These are phyloP conservation scores for Hypocrella siamensis DNA, from an alignment of 2,329 filamentous ascomycete genomes.

Conservation along the genomic window DNA sequence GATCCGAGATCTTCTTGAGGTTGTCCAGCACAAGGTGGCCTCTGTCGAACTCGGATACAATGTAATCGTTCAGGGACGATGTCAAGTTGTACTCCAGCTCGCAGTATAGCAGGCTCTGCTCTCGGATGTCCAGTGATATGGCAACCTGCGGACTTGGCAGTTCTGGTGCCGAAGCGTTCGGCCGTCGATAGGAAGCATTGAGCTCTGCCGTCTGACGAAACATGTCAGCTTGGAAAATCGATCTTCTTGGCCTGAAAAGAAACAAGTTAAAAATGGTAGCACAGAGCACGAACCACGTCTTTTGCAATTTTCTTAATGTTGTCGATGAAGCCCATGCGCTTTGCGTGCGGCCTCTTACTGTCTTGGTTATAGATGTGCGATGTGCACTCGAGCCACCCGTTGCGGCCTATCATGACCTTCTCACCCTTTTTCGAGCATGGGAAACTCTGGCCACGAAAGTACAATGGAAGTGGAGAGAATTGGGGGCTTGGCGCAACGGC, in stretches of 20 bases:
- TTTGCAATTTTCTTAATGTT: conserved; percentile 36
- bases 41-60: conserved; percentile 34
- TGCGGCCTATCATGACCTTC: conserved; percentile 37
- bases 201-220: conserved; percentile 17
- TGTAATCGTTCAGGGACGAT: conserved; percentile 34
- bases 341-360: conserved; percentile 14
- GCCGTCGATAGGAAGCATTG: conserved; percentile 6
- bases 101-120: conserved; percentile 43
- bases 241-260: too few relatives aligned
- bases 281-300: conserved; percentile 37
- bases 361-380: conserved; percentile 9
- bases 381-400: conserved; percentile 40
- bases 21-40: conserved; percentile 37
- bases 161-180: background rate
- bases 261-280: too few relatives aligned
- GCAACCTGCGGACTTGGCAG: conserved; percentile 14
- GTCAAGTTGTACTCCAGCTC: conserved; percentile 41
- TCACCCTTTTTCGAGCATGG: conserved; percentile 23
- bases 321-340: conserved; percentile 26
- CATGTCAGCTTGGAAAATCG: conserved; percentile 6
- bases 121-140: conserved; percentile 37
- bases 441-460: conserved; percentile 23
- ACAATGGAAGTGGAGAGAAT: conserved; percentile 27
- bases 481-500: conserved; percentile 8
- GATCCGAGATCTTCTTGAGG: conserved; percentile 33